phyloP scores from a whole-genome alignment of 108 stramenopile species.

The Cylindrotheca fusiformis region DNA sequence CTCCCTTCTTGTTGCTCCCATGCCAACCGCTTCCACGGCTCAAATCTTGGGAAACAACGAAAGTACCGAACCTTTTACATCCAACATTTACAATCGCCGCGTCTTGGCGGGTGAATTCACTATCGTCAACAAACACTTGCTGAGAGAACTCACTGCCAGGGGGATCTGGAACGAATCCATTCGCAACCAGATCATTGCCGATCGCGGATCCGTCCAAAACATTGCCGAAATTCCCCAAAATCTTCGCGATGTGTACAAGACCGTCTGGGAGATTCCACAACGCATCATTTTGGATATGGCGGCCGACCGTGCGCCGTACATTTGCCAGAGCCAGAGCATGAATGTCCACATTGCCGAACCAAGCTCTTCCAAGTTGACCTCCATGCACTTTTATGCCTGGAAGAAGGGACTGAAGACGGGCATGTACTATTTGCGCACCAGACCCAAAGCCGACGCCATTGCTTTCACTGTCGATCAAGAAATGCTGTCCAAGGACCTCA shows the following conservation, averaged over 20 bases:
- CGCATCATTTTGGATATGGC: slow-evolving; percentile 96
- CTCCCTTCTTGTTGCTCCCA: slow-evolving; percentile 97
- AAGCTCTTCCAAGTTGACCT: slow-evolving; percentile 88
- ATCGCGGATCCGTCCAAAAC: slow-evolving; percentile 94
- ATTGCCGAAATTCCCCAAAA: slow-evolving; percentile 89
- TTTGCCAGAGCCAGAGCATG: slow-evolving; percentile 98
- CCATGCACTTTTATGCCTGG: slow-evolving; percentile 99
- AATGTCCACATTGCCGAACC: slow-evolving; percentile 99
- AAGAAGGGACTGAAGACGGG: slow-evolving; percentile 99
- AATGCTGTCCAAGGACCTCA: slow-evolving; percentile 48
- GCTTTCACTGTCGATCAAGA: slow-evolving; percentile 98
- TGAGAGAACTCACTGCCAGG: slow-evolving; percentile 90
- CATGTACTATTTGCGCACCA: slow-evolving; percentile 98
- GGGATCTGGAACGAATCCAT: slow-evolving; percentile 96
- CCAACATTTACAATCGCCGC: slow-evolving; percentile 99
- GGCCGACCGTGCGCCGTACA: slow-evolving; percentile 98
- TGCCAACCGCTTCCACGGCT: slow-evolving; percentile 99
- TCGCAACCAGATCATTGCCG: slow-evolving; percentile 97
- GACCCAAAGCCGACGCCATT: slow-evolving; percentile 99
- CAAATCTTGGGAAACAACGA: slow-evolving; percentile 99
- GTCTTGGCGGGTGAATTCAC: slow-evolving; percentile 99
- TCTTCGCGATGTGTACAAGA: slow-evolving; percentile 96
- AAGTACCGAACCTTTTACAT: slow-evolving; percentile 98
- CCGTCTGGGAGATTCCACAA: slow-evolving; percentile 99
- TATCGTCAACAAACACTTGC: slow-evolving; percentile 97